Evolutionary conservation across 768 basidiomycete genomes (phyloP), one percentile per base, ranked within the genome.

Genomic region (Trametes sanguinea): DNA sequence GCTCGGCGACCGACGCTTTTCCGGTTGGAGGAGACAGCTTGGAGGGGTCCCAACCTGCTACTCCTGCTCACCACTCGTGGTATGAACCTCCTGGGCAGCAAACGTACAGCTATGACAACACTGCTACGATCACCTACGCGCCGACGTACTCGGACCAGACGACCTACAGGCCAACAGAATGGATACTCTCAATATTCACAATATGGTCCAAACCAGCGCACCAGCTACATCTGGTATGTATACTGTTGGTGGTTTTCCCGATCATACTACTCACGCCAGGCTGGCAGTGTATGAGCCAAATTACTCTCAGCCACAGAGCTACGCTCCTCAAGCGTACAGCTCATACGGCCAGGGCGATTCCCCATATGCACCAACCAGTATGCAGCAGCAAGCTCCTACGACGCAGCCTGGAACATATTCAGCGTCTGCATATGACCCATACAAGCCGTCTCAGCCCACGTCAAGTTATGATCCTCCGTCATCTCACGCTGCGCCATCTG

Each of bases 391-490:
- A 11, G 51, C 67, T 7, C 57, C 65, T 6, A 37, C 63, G 30
- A 65, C 65, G 47, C 64, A 70, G 22, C 33, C 67, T 60, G 51
- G 69, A 42, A 48, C 55, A 44, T 54, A 59, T 13, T 32, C 62
- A 1, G 8, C 62, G 6, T 53, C 70, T 7, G 42, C 69, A n/a
- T 74, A 77, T 51, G 71, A 76, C 52, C 67, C 66, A 10, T 73
- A 73, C 63, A 71, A 68, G 46, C 65, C 64, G 11, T 39, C 64
- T 33, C 61, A 67, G 32, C 29, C 46, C 37, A 51, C 62, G 37
- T 40, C 61, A 53, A 62, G 68, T 42, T 68, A 75, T 50, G 71
- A 67, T 9, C 62, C 73, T 27, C 42, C 55, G 14, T 40, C 55
- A 10, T 35, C 48, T 32, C 70, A 71, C 11, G 48, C 72, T 27